Percentiles rank a stretch among this genome's conserved stretches.
These are phyloP conservation scores for Claviceps purpurea DNA, from an alignment of 2,329 filamentous ascomycete genomes.

Conservation along the genomic window DNA sequence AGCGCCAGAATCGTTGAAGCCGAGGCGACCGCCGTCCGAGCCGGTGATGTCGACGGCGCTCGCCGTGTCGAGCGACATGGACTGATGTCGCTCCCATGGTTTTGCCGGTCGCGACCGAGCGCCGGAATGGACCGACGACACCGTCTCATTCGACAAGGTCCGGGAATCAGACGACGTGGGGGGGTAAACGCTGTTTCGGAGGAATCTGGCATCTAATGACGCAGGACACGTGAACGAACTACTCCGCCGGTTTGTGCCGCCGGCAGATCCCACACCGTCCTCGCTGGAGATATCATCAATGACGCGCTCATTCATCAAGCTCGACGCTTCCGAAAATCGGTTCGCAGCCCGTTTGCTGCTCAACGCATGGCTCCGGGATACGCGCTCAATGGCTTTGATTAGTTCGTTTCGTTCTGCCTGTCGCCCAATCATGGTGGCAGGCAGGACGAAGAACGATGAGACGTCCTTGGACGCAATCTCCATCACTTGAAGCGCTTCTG, in stretches of 20 bases:
- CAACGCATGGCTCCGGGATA: slow-evolving; percentile 50
- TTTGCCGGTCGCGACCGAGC: slow-evolving; percentile 25
- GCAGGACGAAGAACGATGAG: slow-evolving; percentile 83
- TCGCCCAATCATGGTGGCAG: slow-evolving; percentile 68
- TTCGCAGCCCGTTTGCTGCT: slow-evolving; percentile 27
- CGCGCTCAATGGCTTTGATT: slow-evolving; percentile 61
- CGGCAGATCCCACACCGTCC: slow-evolving; percentile 39
- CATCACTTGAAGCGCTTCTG: slow-evolving; percentile 57
- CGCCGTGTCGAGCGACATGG: slow-evolving; percentile 34
- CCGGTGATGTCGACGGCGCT: slow-evolving; percentile 31
- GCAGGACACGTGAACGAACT: slow-evolving; percentile 35
- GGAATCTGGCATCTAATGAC: slow-evolving; percentile 26
- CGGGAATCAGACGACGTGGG: slow-evolving; percentile 28
- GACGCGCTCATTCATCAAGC: slow-evolving; percentile 35
- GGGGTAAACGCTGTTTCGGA: slow-evolving; percentile 26
- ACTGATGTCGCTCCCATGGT: slow-evolving; percentile 39
- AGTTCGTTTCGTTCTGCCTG: slow-evolving; percentile 58
- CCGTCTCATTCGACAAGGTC: slow-evolving; percentile 30
- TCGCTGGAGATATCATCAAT: slow-evolving; percentile 46
- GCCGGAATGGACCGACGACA: slow-evolving; percentile 32
- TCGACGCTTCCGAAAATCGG: slow-evolving; percentile 40
- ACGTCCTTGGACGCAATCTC: slow-evolving; percentile 72
- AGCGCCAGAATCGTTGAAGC: slow-evolving; percentile 30
- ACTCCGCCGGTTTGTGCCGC: slow-evolving; percentile 35
- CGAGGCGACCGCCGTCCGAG: slow-evolving; percentile 28